Evolutionary conservation across 1,284 basidiomycete species (phyloP).

Genomic region (Malassezia equina): DNA sequence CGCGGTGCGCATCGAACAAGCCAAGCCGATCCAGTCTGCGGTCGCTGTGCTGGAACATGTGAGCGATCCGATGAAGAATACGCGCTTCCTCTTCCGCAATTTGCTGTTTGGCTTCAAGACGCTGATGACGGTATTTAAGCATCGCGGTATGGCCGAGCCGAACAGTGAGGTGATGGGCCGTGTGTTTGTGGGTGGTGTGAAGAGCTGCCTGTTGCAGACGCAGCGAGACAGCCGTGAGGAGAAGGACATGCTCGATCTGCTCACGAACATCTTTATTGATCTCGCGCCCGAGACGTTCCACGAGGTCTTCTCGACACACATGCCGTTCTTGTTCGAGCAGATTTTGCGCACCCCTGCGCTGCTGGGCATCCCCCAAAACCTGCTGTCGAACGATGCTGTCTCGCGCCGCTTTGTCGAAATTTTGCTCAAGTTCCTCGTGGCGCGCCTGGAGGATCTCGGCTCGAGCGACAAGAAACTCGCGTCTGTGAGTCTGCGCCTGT

Average conservation of each 20-base stretch:
- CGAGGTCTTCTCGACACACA: conserved; percentile 38
- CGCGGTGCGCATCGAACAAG: conserved; percentile 48
- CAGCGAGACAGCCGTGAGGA: conserved; percentile 61
- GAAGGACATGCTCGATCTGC: conserved; percentile 76
- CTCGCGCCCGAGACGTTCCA: conserved; percentile 46
- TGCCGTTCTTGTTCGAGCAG: conserved; percentile 41
- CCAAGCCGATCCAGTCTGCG: conserved; percentile 49
- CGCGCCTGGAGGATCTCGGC: conserved; percentile 71
- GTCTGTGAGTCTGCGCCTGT: conserved; percentile 71
- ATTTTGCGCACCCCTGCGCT: conserved; percentile 60
- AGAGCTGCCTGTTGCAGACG: conserved; percentile 77
- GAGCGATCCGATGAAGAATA: conserved; percentile 50
- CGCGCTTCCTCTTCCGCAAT: conserved; percentile 74
- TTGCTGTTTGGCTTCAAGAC: conserved; percentile 82
- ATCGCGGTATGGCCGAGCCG: conserved; percentile 65
- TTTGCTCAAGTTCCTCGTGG: conserved; percentile 73
- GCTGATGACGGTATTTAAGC: conserved; percentile 67
- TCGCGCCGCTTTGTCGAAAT: conserved; percentile 88
- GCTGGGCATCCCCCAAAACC: conserved; percentile 72
- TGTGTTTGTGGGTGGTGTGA: conserved; percentile 74
- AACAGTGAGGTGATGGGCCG: conserved; percentile 79
- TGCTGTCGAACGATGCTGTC: conserved; percentile 72
- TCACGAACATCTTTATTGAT: conserved; percentile 55
- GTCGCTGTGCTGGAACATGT: conserved; percentile 49
- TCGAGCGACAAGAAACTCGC: conserved; percentile 67